Conservation (phyloP, 2,329 filamentous ascomycete species). For the Ophiostoma tasmaniense region DNA sequence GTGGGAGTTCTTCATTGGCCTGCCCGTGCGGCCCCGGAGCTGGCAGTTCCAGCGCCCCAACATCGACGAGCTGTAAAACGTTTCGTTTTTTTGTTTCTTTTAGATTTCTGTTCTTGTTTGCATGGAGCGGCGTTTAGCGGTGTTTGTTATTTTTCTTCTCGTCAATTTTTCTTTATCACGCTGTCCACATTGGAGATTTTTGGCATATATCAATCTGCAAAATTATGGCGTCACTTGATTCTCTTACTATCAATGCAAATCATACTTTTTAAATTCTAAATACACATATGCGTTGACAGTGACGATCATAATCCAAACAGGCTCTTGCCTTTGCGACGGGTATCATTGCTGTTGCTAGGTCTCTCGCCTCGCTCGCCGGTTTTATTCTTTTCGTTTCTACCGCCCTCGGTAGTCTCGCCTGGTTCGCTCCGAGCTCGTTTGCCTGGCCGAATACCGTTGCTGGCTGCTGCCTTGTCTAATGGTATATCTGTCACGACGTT, state of each 20-base stretch:
- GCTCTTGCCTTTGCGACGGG: constrained; percentile 1
- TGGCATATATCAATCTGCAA: neutral
- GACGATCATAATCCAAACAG: neutral
- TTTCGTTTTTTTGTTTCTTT: neutral
- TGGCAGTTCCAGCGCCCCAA: constrained; percentile 40
- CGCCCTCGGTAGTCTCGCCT: neutral
- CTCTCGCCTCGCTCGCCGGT: neutral
- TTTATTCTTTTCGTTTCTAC: neutral
- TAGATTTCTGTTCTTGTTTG: neutral
- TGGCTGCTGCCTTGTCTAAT: constrained; percentile 1
- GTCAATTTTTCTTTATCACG: neutral
- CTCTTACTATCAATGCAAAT: neutral
- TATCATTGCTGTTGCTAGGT: neutral
- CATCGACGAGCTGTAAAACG: constrained; percentile 36
- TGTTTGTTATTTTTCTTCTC: neutral
- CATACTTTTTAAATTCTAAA: neutral
- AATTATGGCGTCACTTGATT: neutral
- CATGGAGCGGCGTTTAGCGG: constrained; percentile 9
- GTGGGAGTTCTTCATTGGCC: constrained; percentile 44
- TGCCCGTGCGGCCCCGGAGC: constrained; percentile 41
- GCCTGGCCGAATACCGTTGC: neutral
- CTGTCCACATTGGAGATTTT: neutral
- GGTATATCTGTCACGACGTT: constrained; percentile 52
- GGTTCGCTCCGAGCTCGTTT: neutral
- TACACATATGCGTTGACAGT: neutral